A percentile compares a stretch with the other conserved stretches of the same genome.
These are phyloP conservation scores for Rhizodiscina lignyota DNA, from an alignment of 495 filamentous ascomycete genomes.

Conservation along the genomic window DNA sequence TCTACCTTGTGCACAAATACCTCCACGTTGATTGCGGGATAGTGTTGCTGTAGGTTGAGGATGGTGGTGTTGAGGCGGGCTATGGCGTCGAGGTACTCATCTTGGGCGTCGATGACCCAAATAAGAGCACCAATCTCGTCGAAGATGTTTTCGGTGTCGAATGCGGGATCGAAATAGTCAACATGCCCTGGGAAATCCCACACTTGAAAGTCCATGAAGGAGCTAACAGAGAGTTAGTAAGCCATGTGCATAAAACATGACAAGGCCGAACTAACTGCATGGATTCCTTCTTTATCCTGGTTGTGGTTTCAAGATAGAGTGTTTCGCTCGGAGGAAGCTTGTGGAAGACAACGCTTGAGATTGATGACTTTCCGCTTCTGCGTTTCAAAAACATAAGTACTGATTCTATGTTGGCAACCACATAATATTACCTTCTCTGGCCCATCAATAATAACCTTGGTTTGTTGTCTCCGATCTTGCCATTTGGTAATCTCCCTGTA, in stretches of 20 bases:
- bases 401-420: neutral
- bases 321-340: slow-evolving; percentile 93
- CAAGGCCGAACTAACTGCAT: slow-evolving; percentile 51
- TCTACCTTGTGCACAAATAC: slow-evolving; percentile 99
- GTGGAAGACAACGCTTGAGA: slow-evolving; percentile 93
- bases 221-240: slow-evolving; percentile 31
- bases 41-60: slow-evolving; percentile 66
- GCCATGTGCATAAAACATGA: slow-evolving; percentile 9
- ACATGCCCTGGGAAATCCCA: slow-evolving; percentile 95
- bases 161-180: slow-evolving; percentile 66
- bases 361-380: slow-evolving; percentile 95
- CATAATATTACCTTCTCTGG: slow-evolving; percentile 52
- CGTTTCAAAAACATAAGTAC: neutral
- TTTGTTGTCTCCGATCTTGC: slow-evolving; percentile 34
- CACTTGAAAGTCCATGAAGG: slow-evolving; percentile 97
- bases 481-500: slow-evolving; percentile 21
- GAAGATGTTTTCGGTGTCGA: slow-evolving; percentile 87
- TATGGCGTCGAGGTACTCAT: slow-evolving; percentile 86
- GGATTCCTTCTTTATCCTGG: slow-evolving; percentile 77
- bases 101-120: slow-evolving; percentile 97
- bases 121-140: slow-evolving; percentile 83
- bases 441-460: slow-evolving; percentile 90
- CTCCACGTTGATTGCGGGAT: slow-evolving; percentile 85
- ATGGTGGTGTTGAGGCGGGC: slow-evolving; percentile 74
- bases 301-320: slow-evolving; percentile 85